phyloP scores from a whole-genome alignment of 2,329 filamentous ascomycete species.

The Calonectria hawksworthii region DNA sequence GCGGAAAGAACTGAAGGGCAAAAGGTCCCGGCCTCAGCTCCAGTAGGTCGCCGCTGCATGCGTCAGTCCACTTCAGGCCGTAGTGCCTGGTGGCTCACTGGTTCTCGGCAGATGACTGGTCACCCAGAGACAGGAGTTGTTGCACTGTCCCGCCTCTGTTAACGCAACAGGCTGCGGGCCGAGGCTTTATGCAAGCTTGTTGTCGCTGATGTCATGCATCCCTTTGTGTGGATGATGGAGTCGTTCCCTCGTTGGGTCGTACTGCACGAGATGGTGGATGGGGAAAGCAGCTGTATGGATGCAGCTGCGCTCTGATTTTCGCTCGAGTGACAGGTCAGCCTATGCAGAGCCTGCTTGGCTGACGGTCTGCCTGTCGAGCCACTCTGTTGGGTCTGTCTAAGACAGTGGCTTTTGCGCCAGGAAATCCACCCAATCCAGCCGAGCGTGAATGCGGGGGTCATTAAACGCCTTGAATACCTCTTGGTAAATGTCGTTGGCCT shows the following conservation, averaged over 20 bases:
- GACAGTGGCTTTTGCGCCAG: constrained; percentile 55
- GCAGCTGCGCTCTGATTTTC: constrained; percentile 27
- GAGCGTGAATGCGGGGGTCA: constrained; percentile 50
- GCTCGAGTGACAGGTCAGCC: constrained; percentile 26
- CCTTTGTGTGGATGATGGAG: neutral
- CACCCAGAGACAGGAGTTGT: constrained; percentile 16
- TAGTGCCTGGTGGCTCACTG: neutral
- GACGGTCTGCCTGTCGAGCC: constrained; percentile 12
- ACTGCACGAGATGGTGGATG: constrained; percentile 20
- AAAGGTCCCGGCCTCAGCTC: neutral
- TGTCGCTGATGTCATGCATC: constrained; percentile 23
- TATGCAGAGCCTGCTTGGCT: constrained; percentile 5
- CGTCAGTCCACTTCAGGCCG: neutral
- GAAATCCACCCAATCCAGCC: constrained; percentile 53
- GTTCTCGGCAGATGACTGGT: constrained; percentile 21
- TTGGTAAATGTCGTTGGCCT: constrained; percentile 50
- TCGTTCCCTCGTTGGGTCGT: constrained; percentile 15
- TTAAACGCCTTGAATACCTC: constrained; percentile 50
- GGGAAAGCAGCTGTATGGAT: constrained; percentile 23
- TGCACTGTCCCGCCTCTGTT: neutral
- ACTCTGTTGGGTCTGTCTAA: constrained; percentile 24
- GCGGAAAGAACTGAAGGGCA: neutral
- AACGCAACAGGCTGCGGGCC: constrained; percentile 22
- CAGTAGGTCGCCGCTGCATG: neutral
- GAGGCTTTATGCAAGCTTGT: constrained; percentile 35